Conservation (phyloP, 176 grass and related monocot genomes). For the Lolium multiflorum region DNA sequence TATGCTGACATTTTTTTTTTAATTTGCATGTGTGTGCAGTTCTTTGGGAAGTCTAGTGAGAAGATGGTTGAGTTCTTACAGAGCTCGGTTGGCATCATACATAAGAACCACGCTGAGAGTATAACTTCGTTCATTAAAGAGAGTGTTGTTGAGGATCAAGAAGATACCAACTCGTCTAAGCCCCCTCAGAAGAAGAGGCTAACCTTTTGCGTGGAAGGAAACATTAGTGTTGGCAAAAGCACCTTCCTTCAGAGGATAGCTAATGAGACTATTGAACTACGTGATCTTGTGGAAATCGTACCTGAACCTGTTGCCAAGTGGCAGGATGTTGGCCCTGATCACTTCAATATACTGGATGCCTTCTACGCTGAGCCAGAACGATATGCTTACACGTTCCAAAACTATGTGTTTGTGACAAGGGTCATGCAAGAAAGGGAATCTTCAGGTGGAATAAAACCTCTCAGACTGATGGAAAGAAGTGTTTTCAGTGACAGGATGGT, state of each 20-base stretch:
- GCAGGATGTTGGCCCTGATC: conserved; percentile 96
- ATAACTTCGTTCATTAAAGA: conserved; percentile 95
- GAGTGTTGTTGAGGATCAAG: conserved; percentile 78
- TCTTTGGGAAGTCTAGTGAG: conserved; percentile 77
- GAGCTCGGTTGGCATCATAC: conserved; percentile 88
- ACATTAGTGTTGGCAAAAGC: conserved; percentile 96
- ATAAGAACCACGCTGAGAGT: conserved; percentile 94
- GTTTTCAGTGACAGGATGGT: conserved; percentile 99
- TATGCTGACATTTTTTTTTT: background rate
- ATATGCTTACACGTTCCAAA: conserved; percentile 99
- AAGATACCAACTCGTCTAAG: conserved; percentile 58
- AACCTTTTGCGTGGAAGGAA: conserved; percentile 98
- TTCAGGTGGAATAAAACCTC: conserved; percentile 83
- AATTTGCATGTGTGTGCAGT: conserved; percentile 50
- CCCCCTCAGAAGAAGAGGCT: conserved; percentile 66
- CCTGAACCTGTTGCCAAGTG: conserved; percentile 91
- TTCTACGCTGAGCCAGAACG: conserved; percentile 89
- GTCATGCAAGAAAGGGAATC: conserved; percentile 99
- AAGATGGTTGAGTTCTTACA: conserved; percentile 96
- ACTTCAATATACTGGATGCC: conserved; percentile 95
- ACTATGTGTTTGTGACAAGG: conserved; percentile 99
- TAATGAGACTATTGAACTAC: conserved; percentile 94
- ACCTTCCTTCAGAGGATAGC: conserved; percentile 96
- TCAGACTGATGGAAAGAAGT: conserved; percentile 98
- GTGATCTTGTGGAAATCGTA: conserved; percentile 96